Conservation (phyloP, 208 protist species). For the Porcisia deanei region DNA sequence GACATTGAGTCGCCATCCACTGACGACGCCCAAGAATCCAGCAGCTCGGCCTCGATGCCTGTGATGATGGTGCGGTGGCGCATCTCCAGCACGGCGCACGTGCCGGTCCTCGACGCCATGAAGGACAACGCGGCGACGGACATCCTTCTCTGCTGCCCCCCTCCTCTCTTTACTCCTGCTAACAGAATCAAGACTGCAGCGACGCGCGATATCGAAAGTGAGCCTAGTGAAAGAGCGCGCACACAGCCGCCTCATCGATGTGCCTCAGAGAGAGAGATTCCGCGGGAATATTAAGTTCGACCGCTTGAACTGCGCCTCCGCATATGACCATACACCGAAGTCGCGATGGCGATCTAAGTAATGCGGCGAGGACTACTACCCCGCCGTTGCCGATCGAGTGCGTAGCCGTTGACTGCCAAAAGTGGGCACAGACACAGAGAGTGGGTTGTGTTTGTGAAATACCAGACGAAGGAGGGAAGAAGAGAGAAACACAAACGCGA, state of each 20-base stretch:
- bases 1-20: background rate
- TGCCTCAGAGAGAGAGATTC: background rate
- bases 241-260: background rate
- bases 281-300: background rate
- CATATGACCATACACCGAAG: background rate
- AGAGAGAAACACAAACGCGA: background rate
- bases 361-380: background rate
- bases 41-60: slow-evolving; percentile 18
- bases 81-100: slow-evolving; percentile 18
- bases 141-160: background rate
- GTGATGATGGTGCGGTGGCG: slow-evolving; percentile 20
- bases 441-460: background rate
- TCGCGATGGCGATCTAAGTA: background rate
- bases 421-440: background rate
- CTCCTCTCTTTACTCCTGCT: background rate
- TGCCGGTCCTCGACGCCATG: slow-evolving; percentile 17
- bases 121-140: slow-evolving; percentile 15
- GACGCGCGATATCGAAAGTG: background rate
- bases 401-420: too few species aligned
- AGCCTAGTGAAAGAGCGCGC: background rate
- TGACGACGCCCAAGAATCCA: background rate
- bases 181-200: background rate
- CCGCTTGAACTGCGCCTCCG: background rate
- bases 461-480: background rate
- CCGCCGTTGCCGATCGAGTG: background rate